Conservation (phyloP, 2,329 filamentous ascomycete species). For the Epichloe coenophiala region DNA sequence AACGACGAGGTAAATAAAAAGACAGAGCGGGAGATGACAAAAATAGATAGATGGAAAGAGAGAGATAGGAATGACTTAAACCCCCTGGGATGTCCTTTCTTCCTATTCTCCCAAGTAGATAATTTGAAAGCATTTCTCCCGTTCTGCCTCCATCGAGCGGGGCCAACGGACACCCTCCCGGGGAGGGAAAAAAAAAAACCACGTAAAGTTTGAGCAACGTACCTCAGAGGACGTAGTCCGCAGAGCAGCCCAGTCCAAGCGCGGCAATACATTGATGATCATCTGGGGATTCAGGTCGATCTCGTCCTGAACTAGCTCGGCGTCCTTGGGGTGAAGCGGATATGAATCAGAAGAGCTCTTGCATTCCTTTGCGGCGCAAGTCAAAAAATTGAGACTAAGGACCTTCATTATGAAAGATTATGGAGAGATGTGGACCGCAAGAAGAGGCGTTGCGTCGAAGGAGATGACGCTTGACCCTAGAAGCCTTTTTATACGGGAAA, state of each 20-base stretch:
- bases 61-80: no score
- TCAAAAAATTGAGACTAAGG: slow-evolving; percentile 94
- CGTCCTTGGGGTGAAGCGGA: slow-evolving; percentile 83
- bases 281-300: slow-evolving; percentile 68
- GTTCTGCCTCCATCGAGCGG: no score
- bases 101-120: no score
- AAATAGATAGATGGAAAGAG: no score
- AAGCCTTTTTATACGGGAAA: background rate
- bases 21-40: no score
- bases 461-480: background rate
- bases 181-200: background rate
- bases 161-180: background rate
- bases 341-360: slow-evolving; percentile 69
- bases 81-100: no score
- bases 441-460: background rate
- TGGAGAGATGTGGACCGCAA: background rate
- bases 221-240: slow-evolving; percentile 66
- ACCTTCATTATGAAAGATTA: slow-evolving; percentile 60
- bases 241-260: slow-evolving; percentile 80
- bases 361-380: slow-evolving; percentile 91
- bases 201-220: slow-evolving; percentile 13
- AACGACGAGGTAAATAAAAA: no score
- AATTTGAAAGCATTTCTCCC: no score
- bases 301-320: slow-evolving; percentile 79
- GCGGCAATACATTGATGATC: slow-evolving; percentile 70